Percentiles rank a stretch among this genome's conserved stretches.
Evolutionary conservation across 805 yeast genomes (phyloP).

Genomic region (Sugiyamaella lignohabitans): DNA sequence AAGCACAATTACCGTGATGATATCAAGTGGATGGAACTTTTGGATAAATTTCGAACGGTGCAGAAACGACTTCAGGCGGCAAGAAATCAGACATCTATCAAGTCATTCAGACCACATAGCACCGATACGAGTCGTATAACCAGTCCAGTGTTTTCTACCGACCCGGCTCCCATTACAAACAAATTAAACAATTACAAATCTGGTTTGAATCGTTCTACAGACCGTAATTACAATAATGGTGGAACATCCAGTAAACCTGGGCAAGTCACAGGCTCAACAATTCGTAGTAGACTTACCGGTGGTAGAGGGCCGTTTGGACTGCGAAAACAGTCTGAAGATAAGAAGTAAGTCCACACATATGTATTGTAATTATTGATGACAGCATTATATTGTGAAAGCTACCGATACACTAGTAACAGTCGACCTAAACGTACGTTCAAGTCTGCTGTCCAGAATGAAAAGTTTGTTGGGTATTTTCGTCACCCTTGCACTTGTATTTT

Average conservation of each 20-base stretch:
- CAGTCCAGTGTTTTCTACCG: neutral
- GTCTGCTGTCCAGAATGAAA: too few species aligned
- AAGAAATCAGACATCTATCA: constrained; percentile 8
- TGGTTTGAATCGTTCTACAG: neutral
- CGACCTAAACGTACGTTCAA: too few species aligned
- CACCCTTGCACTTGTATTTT: too few species aligned
- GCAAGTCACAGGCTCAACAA: neutral
- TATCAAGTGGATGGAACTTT: constrained; percentile 38
- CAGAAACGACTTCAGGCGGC: constrained; percentile 32
- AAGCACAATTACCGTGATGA: constrained; percentile 20
- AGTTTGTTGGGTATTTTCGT: too few species aligned
- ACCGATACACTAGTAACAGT: too few species aligned
- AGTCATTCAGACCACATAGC: neutral
- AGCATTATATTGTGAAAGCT: too few species aligned
- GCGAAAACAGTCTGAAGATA: neutral
- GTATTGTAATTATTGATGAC: too few species aligned
- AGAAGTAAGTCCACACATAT: too few species aligned
- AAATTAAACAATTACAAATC: neutral
- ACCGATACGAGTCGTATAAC: neutral
- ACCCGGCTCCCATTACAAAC: neutral
- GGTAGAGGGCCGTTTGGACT: neutral
- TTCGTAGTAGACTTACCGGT: neutral
- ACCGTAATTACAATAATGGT: neutral
- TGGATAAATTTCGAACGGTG: constrained; percentile 44
- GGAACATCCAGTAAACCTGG: neutral